Base-by-base conservation (phyloP, 352 stramenopile species). In the Phytophthora capsici region DNA sequence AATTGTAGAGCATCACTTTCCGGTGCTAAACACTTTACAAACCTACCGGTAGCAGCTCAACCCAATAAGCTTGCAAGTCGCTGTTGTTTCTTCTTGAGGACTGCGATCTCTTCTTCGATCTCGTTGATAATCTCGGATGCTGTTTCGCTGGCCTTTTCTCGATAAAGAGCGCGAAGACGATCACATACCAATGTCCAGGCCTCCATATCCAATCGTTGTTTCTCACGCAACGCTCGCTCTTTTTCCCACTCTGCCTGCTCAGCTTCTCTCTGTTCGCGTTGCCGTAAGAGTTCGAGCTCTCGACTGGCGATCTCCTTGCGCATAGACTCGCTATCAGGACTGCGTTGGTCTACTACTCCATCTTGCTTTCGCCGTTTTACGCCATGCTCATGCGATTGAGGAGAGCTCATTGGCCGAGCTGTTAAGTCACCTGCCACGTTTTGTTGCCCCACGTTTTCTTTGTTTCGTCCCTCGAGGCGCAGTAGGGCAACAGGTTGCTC, bases 61-160 rank as follows among this genome's bases (percentile, higher is more conserved):
- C 52, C 37, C 66, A 78, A 53, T 22, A 66, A 48, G 17, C 45
- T 37, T 16, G 66, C 57, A 48, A 78, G 61, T 17, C 56, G 70
- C 26, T 78, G 70, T 44, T 78, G 75, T 43, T 73, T 78, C 45
- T 58, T 75, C 66, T 75, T 75, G 43, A 78, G 70, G 10, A 78
- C 28, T 28, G 51, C 37, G 14, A 78, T 66, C 28, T 78, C 70
- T 44, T 78, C 70, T 22, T 72, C 46, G 38, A 78, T 73, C 47
- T 73, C 56, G 22, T 41, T 57, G 20, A 65, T 17, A 19, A 78
- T 73, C 7, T 73, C 61, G 1, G 38, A 41, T 37, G 66, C 59
- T 32, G 48, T 62, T 57, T 78, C 70, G 2, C 44, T 56, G 17
- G 66, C 48, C 48, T 56, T 62, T 37, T 78, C 70, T 58, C 70